Evolutionary conservation across 164 flowering plant genomes (phyloP), one percentile per base, ranked within the genome.

Genomic region (Sextonia rubra): DNA sequence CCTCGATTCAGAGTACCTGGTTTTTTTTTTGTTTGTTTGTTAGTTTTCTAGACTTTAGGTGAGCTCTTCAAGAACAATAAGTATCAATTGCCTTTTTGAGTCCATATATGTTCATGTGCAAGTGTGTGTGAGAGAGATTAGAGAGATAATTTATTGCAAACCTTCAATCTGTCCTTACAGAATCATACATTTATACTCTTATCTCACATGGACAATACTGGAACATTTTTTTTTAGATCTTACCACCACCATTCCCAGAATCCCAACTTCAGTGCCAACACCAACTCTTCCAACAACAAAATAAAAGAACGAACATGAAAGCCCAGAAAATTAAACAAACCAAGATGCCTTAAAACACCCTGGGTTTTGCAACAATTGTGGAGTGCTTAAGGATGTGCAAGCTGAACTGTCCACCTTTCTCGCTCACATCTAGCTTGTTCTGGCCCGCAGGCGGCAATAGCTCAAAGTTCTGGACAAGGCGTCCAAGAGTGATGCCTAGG

Each of bases 321-420:
- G n/a, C 20, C 20, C n/a, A 4, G 58, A 18, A 5, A 52, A 14
- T 52, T 17, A 52, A 52, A 52, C 58, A 52, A 52, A 52, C 17
- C n/a, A 52, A 15, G 17, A 15, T 26, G 30, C 11, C 69, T 75
- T 56, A 82, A 60, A 82, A 77, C 63, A 64, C 85, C 26, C 92
- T 86, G 52, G 97, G 98, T 82, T 89, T 93, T 18, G 83, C 77
- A 20, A 93, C 96, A 77, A 93, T 88, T 73, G 91, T 91, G 76
- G 98, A 93, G 69, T 93, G 98, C 80, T 90, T 91, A 77, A 91
- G 73, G 29, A 93, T 93, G 78, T 90, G 93, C 84, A 93, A 75
- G 74, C 98, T 93, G 86, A 93, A 93, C 74, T 93, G 97, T 3
- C 97, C 98, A 2, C 92, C 93, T 69, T 91, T 93, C 89, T 88